These are phyloP conservation scores for Entomortierella chlamydospora DNA, from an alignment of 192 early-diverging fungal species.

Conservation along the genomic window DNA sequence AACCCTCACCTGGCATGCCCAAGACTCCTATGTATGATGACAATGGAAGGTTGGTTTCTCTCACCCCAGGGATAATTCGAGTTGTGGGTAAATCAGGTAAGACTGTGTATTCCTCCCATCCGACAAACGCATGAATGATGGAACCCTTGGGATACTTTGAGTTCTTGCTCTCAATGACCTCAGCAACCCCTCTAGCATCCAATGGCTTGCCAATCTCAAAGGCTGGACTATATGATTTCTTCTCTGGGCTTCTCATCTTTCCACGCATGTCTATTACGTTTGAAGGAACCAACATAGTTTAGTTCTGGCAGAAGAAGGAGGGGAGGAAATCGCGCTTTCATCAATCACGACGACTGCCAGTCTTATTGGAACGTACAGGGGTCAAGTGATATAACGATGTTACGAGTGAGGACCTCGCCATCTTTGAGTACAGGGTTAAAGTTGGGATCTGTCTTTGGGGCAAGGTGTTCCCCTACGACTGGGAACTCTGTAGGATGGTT, in stretches of 20 bases:
- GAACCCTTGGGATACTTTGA: constrained; percentile 72
- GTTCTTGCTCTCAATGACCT: constrained; percentile 78
- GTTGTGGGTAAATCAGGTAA: constrained; percentile 50
- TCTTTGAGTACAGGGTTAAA: constrained; percentile 61
- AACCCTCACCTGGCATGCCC: constrained; percentile 36
- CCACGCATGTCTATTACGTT: constrained; percentile 67
- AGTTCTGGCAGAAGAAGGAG: no score
- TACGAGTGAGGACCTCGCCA: constrained; percentile 69
- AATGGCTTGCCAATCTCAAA: constrained; percentile 74
- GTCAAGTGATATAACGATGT: constrained; percentile 77
- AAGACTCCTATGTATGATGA: constrained; percentile 75
- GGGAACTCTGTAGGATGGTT: constrained; percentile 59
- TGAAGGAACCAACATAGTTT: neutral
- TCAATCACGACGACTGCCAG: neutral
- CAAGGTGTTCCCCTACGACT: constrained; percentile 62
- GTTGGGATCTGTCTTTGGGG: constrained; percentile 57
- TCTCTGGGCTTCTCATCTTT: constrained; percentile 67
- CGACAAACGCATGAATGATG: constrained; percentile 66
- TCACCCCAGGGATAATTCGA: constrained; percentile 58
- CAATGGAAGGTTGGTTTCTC: constrained; percentile 59
- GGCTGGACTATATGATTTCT: constrained; percentile 27
- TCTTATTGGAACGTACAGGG: constrained; percentile 67
- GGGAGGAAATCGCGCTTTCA: no score
- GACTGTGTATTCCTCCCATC: constrained; percentile 72
- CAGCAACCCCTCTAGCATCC: constrained; percentile 69